Evolutionary conservation across 306 rosid genomes (phyloP), one percentile per base, ranked within the genome.

Genomic region (Coriaria nepalensis): DNA sequence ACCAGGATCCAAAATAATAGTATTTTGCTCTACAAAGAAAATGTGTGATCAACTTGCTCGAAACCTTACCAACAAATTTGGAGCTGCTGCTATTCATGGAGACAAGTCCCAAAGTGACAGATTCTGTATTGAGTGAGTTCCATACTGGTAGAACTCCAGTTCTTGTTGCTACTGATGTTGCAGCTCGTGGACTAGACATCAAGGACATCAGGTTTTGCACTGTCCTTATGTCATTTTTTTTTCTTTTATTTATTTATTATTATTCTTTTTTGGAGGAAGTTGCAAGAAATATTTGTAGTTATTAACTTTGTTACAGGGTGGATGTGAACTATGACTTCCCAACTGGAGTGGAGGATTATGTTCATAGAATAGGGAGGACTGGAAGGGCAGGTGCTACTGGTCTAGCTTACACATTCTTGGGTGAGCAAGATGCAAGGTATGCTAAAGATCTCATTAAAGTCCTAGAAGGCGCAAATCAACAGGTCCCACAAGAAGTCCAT

Each of bases 301-400:
- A 41, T 41, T 29, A 3, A 45, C 44, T 62, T 37, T 50, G 39
- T 66, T 47, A 43, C 75, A 92, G 98, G 81, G 96, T 86, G 59
- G 98, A 85, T 63, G 65, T 92, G 72, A 92, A 92, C 61, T 92
- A 77, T 45, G 98, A 92, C 71, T 92, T 92, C 66, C 98, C 98
- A 38, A 77, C 86, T n/a, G 98, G 98, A 48, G 98, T 92, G 48
- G 98, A 92, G 78, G 98, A 92, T 62, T 92, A 92, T 80, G 98
- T 92, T 40, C 96, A 92, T 61, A 92, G 98, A 78, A 92, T 92
- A 69, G 98, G 98, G 61, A 83, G 98, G 63, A 92, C 98, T 9
- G 98, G 98, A 53, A 82, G 98, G 66, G 98, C 98, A 42, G 98
- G 98, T 45, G 98, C 98, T 51, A 85, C 93, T 49, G 98, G 98